Evolutionary conservation across 495 filamentous ascomycete species (phyloP).

Genomic region (Friedmanniomyces endolithicus): DNA sequence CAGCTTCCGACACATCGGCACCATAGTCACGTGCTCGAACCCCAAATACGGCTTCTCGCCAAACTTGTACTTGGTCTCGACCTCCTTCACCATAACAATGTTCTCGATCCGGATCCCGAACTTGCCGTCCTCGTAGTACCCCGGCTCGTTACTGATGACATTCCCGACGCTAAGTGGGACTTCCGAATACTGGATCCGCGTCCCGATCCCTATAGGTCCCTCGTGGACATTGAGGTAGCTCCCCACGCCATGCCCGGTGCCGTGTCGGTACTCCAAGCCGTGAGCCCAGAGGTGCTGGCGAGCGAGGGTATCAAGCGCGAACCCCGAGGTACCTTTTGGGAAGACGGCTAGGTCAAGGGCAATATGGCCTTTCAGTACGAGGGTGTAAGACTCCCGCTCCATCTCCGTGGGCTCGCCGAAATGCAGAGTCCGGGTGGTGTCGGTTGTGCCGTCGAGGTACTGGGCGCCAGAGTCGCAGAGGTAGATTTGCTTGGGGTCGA

Average conservation of each 20-base stretch:
- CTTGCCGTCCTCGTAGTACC: slow-evolving; percentile 93
- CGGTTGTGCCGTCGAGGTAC: slow-evolving; percentile 91
- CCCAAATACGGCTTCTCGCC: slow-evolving; percentile 89
- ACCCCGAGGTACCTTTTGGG: slow-evolving; percentile 89
- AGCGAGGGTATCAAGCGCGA: slow-evolving; percentile 78
- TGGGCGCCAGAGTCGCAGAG: slow-evolving; percentile 96
- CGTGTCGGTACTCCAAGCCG: slow-evolving; percentile 90
- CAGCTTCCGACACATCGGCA: slow-evolving; percentile 80
- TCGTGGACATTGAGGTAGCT: slow-evolving; percentile 94
- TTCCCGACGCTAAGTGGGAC: slow-evolving; percentile 83
- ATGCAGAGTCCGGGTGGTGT: slow-evolving; percentile 88
- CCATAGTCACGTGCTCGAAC: slow-evolving; percentile 96
- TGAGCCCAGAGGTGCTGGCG: slow-evolving; percentile 87
- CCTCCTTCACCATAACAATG: slow-evolving; percentile 77
- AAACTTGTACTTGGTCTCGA: slow-evolving; percentile 72
- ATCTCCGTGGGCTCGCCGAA: slow-evolving; percentile 76
- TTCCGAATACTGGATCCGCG: slow-evolving; percentile 79
- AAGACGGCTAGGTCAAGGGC: slow-evolving; percentile 78
- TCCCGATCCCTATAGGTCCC: slow-evolving; percentile 92
- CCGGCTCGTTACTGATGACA: slow-evolving; percentile 89
- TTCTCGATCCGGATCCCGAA: slow-evolving; percentile 99
- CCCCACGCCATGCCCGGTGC: slow-evolving; percentile 93
- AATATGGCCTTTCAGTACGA: slow-evolving; percentile 94
- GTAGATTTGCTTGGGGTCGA: slow-evolving; percentile 82
- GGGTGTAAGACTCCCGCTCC: slow-evolving; percentile 83